These are phyloP conservation scores for Exutisphaerella laricina DNA, from an alignment of 2,329 filamentous ascomycete species.

Conservation along the genomic window DNA sequence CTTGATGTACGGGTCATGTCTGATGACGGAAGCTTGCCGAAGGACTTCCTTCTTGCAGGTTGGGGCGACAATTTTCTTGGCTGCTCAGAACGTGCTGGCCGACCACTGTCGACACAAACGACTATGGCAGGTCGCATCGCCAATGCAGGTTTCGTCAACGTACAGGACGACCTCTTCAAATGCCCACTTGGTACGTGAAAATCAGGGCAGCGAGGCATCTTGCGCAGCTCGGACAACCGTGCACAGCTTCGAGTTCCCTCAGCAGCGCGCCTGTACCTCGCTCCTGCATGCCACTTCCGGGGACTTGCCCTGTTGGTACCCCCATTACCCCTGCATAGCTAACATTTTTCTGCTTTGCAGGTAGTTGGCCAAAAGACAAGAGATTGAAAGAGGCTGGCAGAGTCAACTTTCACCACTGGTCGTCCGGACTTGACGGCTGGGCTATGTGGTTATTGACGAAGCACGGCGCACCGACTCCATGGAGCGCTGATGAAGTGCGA, in stretches of 20 bases:
- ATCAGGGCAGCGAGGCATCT: no score
- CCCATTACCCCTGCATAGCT: no score
- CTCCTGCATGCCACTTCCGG: no score
- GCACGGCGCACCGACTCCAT: conserved; percentile 28
- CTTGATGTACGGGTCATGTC: conserved; percentile 12
- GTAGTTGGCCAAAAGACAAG: conserved; percentile 35
- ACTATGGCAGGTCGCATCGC: conserved; percentile 11
- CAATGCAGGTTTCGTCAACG: conserved; percentile 14
- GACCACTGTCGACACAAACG: conserved; percentile 10
- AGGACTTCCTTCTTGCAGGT: conserved; percentile 16
- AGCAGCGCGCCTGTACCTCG: no score
- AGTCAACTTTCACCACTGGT: conserved; percentile 36
- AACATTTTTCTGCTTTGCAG: no score
- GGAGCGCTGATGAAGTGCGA: conserved; percentile 40
- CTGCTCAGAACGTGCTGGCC: conserved; percentile 11
- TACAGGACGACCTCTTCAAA: conserved; percentile 37
- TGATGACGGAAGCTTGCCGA: conserved; percentile 31
- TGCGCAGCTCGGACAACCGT: no score
- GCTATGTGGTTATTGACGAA: conserved; percentile 36
- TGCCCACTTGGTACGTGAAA: conserved; percentile 41
- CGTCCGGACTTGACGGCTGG: conserved; percentile 38
- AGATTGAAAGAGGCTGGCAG: conserved; percentile 36
- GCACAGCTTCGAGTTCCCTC: no score
- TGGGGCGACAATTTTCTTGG: conserved; percentile 28
- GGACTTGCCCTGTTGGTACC: no score